Base-by-base conservation (phyloP, 2,329 filamentous ascomycete species). In the Byssochlamys sp. region DNA sequence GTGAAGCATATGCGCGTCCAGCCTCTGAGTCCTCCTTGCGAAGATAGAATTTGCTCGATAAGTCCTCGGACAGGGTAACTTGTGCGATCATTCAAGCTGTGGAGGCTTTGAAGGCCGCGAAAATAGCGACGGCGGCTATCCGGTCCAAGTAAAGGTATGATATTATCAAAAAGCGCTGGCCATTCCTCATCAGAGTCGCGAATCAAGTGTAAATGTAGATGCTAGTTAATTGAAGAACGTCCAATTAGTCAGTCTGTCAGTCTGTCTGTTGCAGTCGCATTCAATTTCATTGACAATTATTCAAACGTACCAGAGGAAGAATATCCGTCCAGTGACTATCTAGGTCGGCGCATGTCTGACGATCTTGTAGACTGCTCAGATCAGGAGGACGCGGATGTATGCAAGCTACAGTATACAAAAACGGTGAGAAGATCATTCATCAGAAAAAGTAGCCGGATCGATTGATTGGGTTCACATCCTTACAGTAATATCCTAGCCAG, bases 1-100 rank as follows among this genome's bases (percentile, higher is more conserved):
- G 68, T 61, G 61, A 76, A 73, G 55, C 70, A 69, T 51, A 77
- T 66, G 10, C 73, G 69, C 4, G 55, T 64, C 71, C 73, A 76
- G 24, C 70, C 72, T 19, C 62, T 61, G 31, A 75, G 66, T 2
- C 64, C 65, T 1, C 66, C 70, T 29, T 71, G 65, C 1, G 59
- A 48, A 9, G 24, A 27, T 4, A 60, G 56, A 9, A 73, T 67
- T 0, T 63, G 57, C 55, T 77, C 72, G 4, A 63, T 62, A 54
- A 75, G 72, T 9, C 74, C 74, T 7, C 71, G 68, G 7, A 74
- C 57, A 2, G 59, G 57, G 29, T 65, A 58, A 39, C 29, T 61
- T 1, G 54, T 26, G 0, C 57, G 55, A 9, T 57, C 60, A n/a
- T 57, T 53, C 12, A 48, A 33, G 2, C 31, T 59, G 25, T 64